Evolutionary conservation across 495 filamentous ascomycete species (phyloP).

Genomic region (Penicillium atrosanguineum): DNA sequence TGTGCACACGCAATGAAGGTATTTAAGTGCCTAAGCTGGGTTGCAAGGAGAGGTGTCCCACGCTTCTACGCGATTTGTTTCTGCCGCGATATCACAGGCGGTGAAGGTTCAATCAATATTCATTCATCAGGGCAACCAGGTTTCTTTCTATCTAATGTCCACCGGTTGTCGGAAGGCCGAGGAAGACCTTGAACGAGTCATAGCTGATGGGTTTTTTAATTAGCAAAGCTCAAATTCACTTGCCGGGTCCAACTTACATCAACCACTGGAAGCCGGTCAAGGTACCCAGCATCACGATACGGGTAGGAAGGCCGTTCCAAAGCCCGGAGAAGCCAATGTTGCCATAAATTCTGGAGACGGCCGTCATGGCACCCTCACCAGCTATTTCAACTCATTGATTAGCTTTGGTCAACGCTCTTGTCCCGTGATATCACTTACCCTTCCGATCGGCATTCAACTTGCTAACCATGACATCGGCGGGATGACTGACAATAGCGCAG

Average conservation of each 20-base stretch:
- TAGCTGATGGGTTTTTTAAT: conserved; percentile 37
- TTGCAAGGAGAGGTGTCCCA: conserved; percentile 7
- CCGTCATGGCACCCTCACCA: conserved; percentile 60
- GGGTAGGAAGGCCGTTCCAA: conserved; percentile 67
- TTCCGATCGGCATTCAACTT: conserved; percentile 66
- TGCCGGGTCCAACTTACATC: conserved; percentile 43
- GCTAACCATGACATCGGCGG: conserved; percentile 72
- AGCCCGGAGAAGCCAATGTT: conserved; percentile 68
- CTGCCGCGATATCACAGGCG: conserved; percentile 29
- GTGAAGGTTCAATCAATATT: background rate
- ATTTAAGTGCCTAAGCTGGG: background rate
- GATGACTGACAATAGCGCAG: conserved; percentile 63
- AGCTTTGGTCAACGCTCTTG: background rate
- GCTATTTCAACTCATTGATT: conserved; percentile 30
- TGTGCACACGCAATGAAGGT: background rate
- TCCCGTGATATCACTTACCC: conserved; percentile 36
- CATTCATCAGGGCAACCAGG: background rate
- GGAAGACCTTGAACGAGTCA: conserved; percentile 73
- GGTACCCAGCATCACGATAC: conserved; percentile 64
- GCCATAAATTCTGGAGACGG: conserved; percentile 65
- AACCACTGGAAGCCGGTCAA: conserved; percentile 75
- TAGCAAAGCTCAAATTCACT: background rate
- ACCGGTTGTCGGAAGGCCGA: conserved; percentile 66
- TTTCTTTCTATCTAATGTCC: conserved; percentile 42
- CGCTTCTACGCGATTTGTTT: conserved; percentile 16